Evolutionary conservation across 768 basidiomycete genomes (phyloP).

Genomic region (Tricholoma sp.): DNA sequence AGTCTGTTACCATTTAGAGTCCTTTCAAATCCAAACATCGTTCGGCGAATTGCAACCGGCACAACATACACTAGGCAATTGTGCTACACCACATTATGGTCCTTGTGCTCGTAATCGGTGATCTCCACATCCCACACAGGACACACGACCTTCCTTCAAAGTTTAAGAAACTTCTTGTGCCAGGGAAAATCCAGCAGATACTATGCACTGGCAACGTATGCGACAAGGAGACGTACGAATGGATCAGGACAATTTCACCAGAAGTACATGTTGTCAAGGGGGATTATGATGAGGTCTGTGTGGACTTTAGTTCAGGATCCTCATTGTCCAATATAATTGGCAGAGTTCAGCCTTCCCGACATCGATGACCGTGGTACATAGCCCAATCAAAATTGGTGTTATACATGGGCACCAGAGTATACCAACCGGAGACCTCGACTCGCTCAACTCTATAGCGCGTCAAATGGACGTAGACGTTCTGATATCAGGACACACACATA

Average conservation of each 20-base stretch:
- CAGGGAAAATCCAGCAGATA: constrained; percentile 97
- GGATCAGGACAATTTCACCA: constrained; percentile 87
- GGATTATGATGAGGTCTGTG: constrained; percentile 88
- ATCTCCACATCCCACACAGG: constrained; percentile 93
- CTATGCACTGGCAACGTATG: constrained; percentile 97
- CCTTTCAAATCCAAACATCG: too few relatives aligned
- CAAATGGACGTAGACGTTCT: constrained; percentile 99
- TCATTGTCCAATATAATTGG: neutral
- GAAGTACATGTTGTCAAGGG: constrained; percentile 91
- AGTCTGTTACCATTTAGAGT: neutral
- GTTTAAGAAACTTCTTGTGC: constrained; percentile 94
- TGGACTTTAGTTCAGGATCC: neutral
- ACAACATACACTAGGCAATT: neutral
- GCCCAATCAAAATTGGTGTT: constrained; percentile 86
- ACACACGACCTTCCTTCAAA: constrained; percentile 89
- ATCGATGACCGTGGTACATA: constrained; percentile 74
- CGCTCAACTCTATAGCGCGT: constrained; percentile 80
- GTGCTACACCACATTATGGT: constrained; percentile 51
- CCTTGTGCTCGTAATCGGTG: constrained; percentile 94
- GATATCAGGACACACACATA: constrained; percentile 90
- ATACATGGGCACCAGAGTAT: constrained; percentile 94
- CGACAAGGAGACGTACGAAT: constrained; percentile 96
- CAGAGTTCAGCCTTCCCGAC: constrained; percentile 71
- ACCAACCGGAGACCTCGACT: constrained; percentile 88
- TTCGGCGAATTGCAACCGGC: neutral